These are phyloP conservation scores for Tuber microsphaerosporum DNA, from an alignment of 495 filamentous ascomycete genomes.

Conservation along the genomic window DNA sequence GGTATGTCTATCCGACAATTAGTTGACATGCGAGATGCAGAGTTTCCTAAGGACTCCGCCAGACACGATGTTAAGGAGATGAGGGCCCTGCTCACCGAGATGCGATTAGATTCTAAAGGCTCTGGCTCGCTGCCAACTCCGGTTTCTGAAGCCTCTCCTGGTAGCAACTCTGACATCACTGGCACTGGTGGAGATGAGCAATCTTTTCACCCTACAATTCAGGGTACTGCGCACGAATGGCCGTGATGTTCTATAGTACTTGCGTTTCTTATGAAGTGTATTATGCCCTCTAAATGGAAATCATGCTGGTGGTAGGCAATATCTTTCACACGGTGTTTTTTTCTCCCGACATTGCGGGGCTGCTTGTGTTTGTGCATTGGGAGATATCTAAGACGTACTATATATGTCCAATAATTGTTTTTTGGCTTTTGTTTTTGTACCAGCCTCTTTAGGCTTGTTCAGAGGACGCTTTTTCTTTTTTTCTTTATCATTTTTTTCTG, in stretches of 20 bases:
- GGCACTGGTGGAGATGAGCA: constrained; percentile 19
- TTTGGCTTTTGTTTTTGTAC: background rate
- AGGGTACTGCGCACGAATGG: constrained; percentile 23
- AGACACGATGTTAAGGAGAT: constrained; percentile 38
- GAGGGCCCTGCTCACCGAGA: constrained; percentile 34
- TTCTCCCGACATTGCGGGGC: background rate
- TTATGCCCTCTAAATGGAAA: background rate
- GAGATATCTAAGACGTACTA: background rate
- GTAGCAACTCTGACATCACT: constrained; percentile 12
- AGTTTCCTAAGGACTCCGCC: constrained; percentile 32
- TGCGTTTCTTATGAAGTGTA: background rate
- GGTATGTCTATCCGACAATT: constrained; percentile 40
- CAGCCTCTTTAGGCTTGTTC: constrained; percentile 5
- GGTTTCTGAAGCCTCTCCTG: constrained; percentile 30
- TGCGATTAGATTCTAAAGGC: constrained; percentile 39
- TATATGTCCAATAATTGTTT: constrained; percentile 2
- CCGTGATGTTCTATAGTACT: constrained; percentile 10
- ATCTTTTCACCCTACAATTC: constrained; percentile 22
- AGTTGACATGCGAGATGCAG: constrained; percentile 39
- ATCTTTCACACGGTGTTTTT: background rate
- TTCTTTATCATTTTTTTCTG: background rate
- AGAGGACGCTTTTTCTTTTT: constrained; percentile 8
- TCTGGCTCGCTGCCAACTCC: constrained; percentile 34
- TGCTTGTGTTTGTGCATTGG: background rate
- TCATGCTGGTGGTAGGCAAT: constrained; percentile 3